These are phyloP conservation scores for Cercophora samala DNA, from an alignment of 495 filamentous ascomycete genomes.

Conservation along the genomic window DNA sequence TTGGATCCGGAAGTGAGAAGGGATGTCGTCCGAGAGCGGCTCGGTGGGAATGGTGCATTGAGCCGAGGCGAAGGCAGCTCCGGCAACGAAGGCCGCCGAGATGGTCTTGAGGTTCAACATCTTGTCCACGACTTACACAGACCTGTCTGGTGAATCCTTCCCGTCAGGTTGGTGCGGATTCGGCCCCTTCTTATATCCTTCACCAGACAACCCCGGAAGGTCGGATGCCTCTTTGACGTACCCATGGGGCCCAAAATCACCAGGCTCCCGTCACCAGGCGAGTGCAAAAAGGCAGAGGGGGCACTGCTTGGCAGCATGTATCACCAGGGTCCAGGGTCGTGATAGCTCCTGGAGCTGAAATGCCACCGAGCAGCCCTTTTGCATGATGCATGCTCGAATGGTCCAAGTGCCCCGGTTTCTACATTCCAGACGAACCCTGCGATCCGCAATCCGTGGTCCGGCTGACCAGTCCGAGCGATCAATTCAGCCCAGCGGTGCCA, in stretches of 20 bases:
- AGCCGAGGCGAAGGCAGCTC: slow-evolving; percentile 30
- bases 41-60: slow-evolving; percentile 40
- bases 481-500: slow-evolving; percentile 1
- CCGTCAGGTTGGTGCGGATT: background rate
- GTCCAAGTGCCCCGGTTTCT: background rate
- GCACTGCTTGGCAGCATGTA: background rate
- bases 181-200: background rate
- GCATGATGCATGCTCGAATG: background rate
- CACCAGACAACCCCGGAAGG: background rate
- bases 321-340: background rate
- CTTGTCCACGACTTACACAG: background rate
- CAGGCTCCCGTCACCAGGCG: background rate
- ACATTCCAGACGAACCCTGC: background rate
- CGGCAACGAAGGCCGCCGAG: slow-evolving; percentile 28
- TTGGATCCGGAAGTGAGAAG: slow-evolving; percentile 42
- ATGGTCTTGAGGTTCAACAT: slow-evolving; percentile 23
- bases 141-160: slow-evolving; percentile 1
- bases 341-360: slow-evolving; percentile 2
- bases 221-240: background rate
- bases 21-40: slow-evolving; percentile 41
- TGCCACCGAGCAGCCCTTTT: background rate
- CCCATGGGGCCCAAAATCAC: background rate
- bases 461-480: slow-evolving; percentile 7
- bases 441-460: slow-evolving; percentile 3
- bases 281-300: background rate